Evolutionary conservation across 2,329 filamentous ascomycete genomes (phyloP), one percentile per base, ranked within the genome.

Genomic region (Ophiostoma fasciatum): DNA sequence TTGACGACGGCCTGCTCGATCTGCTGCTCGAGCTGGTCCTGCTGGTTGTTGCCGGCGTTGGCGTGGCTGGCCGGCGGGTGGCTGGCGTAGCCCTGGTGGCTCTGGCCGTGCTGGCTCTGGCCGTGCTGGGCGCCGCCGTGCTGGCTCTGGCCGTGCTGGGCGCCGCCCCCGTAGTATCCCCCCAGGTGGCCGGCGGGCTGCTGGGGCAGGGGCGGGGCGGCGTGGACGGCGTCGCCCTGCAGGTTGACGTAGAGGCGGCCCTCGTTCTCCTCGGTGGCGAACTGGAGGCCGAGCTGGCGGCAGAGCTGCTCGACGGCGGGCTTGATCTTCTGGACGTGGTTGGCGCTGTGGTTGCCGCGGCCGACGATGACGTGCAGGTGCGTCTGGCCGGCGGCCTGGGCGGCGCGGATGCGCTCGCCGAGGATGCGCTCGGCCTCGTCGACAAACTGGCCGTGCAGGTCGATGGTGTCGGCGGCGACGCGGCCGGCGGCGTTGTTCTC

Each of bases 311-410:
- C 87, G 29, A 96, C 84, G 42, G 82, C 71, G n/a, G 90, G 90
- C 61, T 93, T 94, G 57, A 98, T 77, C 66, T 90, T 94, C 58
- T 94, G 84, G 18, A 96, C 68, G 50, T 90, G 80, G 45, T 77
- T 71, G 9, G 61, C 63, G 34, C 76, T 83, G 61, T 98, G 90
- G 55, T 92, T 90, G 4, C 90, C 90, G 59, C 88, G 93, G 51
- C 90, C 90, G 21, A 96, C 88, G 50, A 98, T 94, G 28, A 93
- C 87, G 60, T 94, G 85, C 38, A 98, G 62, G 60, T 94, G 83
- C 15, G 64, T 73, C 61, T 93, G 79, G 1, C 82, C 82, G 25
- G 73, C 68, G 36, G 68, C 57, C 53, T 74, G 73, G 40, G 85
- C 85, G 46, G 82, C 77, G 46, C 74, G 72, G 51, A 98, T 93